Percentiles rank a stretch among this genome's conserved stretches.
phyloP scores from a whole-genome alignment of 345 rosid species.

The Pelargonium nanum region DNA sequence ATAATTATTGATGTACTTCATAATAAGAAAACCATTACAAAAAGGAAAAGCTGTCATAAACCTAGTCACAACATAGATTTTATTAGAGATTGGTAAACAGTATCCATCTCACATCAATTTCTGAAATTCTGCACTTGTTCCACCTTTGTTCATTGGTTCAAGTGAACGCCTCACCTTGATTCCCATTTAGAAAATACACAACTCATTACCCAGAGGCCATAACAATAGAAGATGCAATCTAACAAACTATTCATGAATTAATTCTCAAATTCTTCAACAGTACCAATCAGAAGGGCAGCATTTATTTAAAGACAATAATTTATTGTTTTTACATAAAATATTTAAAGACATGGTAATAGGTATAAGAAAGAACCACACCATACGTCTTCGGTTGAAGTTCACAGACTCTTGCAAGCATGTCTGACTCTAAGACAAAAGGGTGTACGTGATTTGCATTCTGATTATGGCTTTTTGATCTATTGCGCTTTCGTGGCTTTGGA shows the following conservation, averaged over 20 bases:
- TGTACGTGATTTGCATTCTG: conserved; percentile 52
- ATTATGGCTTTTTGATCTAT: conserved; percentile 38
- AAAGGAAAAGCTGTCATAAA: background rate
- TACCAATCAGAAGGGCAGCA: too few relatives aligned
- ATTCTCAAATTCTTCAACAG: too few relatives aligned
- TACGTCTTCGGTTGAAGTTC: conserved; percentile 50
- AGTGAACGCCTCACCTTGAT: background rate
- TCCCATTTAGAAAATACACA: background rate
- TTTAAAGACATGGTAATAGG: background rate
- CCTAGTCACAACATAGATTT: background rate
- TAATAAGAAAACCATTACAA: background rate
- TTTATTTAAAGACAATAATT: background rate
- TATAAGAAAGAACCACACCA: conserved; percentile 27
- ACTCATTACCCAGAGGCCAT: background rate
- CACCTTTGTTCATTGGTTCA: background rate
- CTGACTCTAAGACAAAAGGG: conserved; percentile 43
- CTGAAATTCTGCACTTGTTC: background rate
- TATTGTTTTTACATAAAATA: too few relatives aligned
- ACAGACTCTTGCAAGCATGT: conserved; percentile 28
- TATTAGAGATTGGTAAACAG: background rate
- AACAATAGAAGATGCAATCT: background rate
- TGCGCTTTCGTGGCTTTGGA: conserved; percentile 57
- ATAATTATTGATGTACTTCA: too few relatives aligned
- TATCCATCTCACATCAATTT: background rate
- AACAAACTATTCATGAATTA: too few relatives aligned